Base-by-base conservation (phyloP, 2,329 filamentous ascomycete species). In the Diaporthe citriasiana region DNA sequence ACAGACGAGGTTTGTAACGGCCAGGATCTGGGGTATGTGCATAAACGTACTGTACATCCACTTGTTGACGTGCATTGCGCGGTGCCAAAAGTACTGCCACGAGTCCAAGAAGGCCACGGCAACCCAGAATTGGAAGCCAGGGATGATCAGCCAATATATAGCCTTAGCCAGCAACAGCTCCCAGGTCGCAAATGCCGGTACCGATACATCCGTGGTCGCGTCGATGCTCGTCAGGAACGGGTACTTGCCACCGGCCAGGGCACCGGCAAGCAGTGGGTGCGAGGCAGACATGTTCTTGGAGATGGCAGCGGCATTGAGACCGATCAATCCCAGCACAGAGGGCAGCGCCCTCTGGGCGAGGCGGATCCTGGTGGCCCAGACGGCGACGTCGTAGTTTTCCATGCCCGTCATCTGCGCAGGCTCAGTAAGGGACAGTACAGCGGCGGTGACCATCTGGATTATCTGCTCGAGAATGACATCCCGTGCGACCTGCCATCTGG, bases 61-160 rank as follows among this genome's bases (percentile, higher is more conserved):
- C 83, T 94, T 95, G 86, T 98, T 98, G 87, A 97, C 89, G 85
- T 99, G 97, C 97, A 99, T 99, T 73, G 93, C 90, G 51, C 97
- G 94, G 84, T 99, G 97, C 79, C 96, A 89, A 85, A 98, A 98
- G 85, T 99, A 99, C 82, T 99, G 96, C 97, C 97, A 99, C 57
- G 95, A 97, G 84, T 99, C 97, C 78, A 98, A 90, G 77, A 97
- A 87, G 77, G 90, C 85, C 75, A 96, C 89, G 33, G 92, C 97
- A 66, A 94, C 80, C 73, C 90, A 85, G 81, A 98, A 94, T 82
- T 98, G 96, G 65, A 96, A 72, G 4, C 86, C 88, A 0, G 97
- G 97, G 76, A 98, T 88, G 51, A 92, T 81, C 76, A 91, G 85
- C 88, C 94, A 93, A 86, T 98, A 98, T 77, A 98, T 90, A 75